Conservation (phyloP, 2,329 filamentous ascomycete species). For the Aspergillus jensenii region DNA sequence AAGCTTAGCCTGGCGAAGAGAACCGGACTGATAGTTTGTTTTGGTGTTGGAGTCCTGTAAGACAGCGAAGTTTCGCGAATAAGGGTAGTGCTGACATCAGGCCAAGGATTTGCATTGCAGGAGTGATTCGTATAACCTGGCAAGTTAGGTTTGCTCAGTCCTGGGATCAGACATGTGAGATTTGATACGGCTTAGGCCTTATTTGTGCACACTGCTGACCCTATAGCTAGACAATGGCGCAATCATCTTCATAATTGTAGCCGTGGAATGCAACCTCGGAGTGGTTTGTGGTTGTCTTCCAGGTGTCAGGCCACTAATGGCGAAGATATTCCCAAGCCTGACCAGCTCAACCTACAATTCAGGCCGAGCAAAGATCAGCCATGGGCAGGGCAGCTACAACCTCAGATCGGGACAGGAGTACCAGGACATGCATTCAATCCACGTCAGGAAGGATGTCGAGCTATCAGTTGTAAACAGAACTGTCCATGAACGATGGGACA, state of each 20-base stretch:
- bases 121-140: constrained; percentile 5
- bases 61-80: neutral
- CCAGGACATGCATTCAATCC: constrained; percentile 2
- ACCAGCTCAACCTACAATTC: neutral
- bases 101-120: constrained; percentile 6
- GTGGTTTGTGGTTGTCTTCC: constrained; percentile 4
- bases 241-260: constrained; percentile 4
- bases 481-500: neutral
- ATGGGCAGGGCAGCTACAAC: neutral
- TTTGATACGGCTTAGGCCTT: neutral
- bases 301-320: constrained; percentile 2
- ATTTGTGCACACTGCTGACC: neutral
- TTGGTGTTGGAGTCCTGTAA: constrained; percentile 8
- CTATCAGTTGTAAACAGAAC: neutral
- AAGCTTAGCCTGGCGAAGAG: constrained; percentile 3
- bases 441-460: constrained; percentile 6
- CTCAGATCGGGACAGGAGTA: neutral
- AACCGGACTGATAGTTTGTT: constrained; percentile 2
- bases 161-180: constrained; percentile 4
- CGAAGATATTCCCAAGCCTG: constrained; percentile 3
- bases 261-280: neutral
- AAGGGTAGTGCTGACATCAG: neutral
- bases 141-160: constrained; percentile 5
- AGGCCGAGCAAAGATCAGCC: neutral
- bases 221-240: constrained; percentile 1